Evolutionary conservation across 2,329 filamentous ascomycete genomes (phyloP).

Genomic region (Lachnellula arida): DNA sequence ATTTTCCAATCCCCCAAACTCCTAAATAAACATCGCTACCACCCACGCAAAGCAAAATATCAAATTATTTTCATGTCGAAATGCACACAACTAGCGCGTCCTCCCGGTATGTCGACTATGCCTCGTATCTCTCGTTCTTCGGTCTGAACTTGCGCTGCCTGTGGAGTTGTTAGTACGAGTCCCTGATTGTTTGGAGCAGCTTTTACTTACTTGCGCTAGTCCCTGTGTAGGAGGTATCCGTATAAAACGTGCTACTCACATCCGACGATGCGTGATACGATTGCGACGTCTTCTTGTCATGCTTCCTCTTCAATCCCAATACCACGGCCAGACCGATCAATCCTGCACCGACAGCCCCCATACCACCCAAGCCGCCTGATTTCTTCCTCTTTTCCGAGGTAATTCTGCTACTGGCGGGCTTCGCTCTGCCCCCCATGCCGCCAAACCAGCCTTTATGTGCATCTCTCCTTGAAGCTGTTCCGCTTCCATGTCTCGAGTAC

Average conservation of each 20-base stretch:
- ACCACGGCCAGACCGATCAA: slow-evolving; percentile 28
- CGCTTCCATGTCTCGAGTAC: slow-evolving; percentile 47
- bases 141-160: slow-evolving; percentile 30
- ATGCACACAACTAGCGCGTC: not conserved
- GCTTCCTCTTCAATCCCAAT: slow-evolving; percentile 29
- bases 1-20: not conserved
- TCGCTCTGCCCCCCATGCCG: slow-evolving; percentile 39
- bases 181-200: not conserved
- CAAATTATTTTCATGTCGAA: not conserved
- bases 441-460: slow-evolving; percentile 51
- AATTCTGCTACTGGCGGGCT: slow-evolving; percentile 35
- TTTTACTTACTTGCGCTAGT: slow-evolving; percentile 31
- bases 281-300: slow-evolving; percentile 21
- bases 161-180: slow-evolving; percentile 13
- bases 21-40: not conserved
- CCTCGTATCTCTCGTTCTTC: slow-evolving; percentile 25
- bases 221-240: slow-evolving; percentile 29
- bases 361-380: slow-evolving; percentile 45
- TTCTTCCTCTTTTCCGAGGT: slow-evolving; percentile 46
- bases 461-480: slow-evolving; percentile 21
- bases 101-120: slow-evolving; percentile 7
- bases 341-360: slow-evolving; percentile 41
- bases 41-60: not conserved
- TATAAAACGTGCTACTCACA: slow-evolving; percentile 29
- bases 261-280: slow-evolving; percentile 14